Evolutionary conservation across 345 rosid genomes (phyloP), one percentile per base, ranked within the genome.

Genomic region (Laguncularia racemosa): DNA sequence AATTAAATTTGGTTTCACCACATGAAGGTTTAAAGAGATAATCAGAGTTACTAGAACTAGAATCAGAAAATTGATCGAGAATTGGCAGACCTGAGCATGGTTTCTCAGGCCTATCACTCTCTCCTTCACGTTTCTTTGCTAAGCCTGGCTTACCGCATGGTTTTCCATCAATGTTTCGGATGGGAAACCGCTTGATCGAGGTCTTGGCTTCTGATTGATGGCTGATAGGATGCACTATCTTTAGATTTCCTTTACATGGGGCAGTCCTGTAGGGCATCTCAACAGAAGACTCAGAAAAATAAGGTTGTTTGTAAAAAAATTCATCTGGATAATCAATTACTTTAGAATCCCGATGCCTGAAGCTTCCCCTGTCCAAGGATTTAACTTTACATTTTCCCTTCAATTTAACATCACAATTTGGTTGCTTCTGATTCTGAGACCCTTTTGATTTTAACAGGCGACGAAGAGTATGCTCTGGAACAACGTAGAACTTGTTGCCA

Each of bases 401-500:
- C 52, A 14, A 23, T 58, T 58, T 43, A 45, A n/a, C 47, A 16
- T 20, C 28, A 14, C 20, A 19, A 0, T 15, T 20, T 21, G 6
- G 21, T 16, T 16, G 20, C 61, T 3, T 50, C 54, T 23, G 56
- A 23, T 13, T 17, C 0, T 7, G 59, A 7, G 44, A 15, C n/a
- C 43, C 53, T 20, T 48, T 68, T 26, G 50, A 14, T 33, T n/a
- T 58, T 55, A 72, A 20, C 52, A 79, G 49, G 44, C 55, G 49
- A 18, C 21, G 58, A 45, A 79, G 51, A 0, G 84, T 76, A 58
- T 68, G 67, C 51, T 51, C 33, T 1, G 81, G 81, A 54, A 80
- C 81, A 14, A 80, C 53, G 52, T 54, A 72, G 59, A 71, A 80
- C 21, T 69, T 72, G 17, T 54, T 46, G 3, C 79, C 84, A 3